Base-by-base conservation (phyloP, 192 early-diverging fungal genomes). In the Rhizophlyctis rosea region DNA sequence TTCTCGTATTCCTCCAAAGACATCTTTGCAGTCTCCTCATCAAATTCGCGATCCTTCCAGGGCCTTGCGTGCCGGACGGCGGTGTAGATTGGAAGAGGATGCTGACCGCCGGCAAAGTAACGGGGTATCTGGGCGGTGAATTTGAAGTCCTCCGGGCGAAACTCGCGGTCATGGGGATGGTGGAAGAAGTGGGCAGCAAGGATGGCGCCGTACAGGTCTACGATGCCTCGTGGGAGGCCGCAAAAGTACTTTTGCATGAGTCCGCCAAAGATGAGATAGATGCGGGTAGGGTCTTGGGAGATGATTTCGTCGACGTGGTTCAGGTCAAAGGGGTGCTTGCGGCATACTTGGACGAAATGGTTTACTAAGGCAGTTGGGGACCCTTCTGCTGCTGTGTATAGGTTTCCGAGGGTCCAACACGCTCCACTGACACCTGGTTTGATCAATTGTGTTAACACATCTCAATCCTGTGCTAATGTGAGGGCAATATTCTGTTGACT, bases 81-180 rank as follows among this genome's bases (percentile, higher is more conserved):
- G 1, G 86, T 87, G 61, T 93, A 90, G 34, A 93, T 88, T 2
- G 91, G 91, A 76, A 93, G 76, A 13, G 90, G 85, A 23, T 73
- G 69, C 27, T 64, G 65, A 0, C 86, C 91, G 62, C 79, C 79
- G 21, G 84, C 80, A 28, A 88, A 47, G 63, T 70, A 81, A 27
- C 70, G 39, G 31, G 50, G 60, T n/a, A n/a, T n/a, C 47, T 88
- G 87, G 24, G 69, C 59, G 2, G 75, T 80, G 13, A 88, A 44
- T 57, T 88, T 87, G 39, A 86, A 80, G 29, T 80, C 70, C 34
- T 69, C 47, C 5, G 66, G 69, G 9, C 72, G 67, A 13, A 67
- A 70, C 47, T 64, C 68, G 63, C 74, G 57, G 44, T 73, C 52
- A 74, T 69, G 39, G 44, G 77, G 60, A 39, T 68, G 68, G 0